Conservation (phyloP, 768 basidiomycete genomes). For the Neoboletus brunneissimus region DNA sequence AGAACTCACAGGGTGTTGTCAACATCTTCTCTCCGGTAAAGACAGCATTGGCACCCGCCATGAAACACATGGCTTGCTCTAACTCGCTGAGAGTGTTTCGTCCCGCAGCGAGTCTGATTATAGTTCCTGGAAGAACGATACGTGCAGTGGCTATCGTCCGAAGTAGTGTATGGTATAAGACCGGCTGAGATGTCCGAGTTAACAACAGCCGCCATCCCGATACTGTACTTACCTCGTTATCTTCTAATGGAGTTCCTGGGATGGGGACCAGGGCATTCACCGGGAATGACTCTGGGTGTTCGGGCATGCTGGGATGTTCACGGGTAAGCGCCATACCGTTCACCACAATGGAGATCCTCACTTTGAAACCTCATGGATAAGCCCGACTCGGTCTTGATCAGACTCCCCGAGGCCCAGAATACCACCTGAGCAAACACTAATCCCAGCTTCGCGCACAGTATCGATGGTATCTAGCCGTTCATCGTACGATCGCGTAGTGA, state of each 20-base stretch:
- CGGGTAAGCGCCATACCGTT: constrained; percentile 3
- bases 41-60: constrained; percentile 97
- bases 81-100: constrained; percentile 84
- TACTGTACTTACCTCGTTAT: constrained; percentile 64
- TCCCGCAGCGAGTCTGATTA: constrained; percentile 94
- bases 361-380: constrained; percentile 93
- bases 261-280: constrained; percentile 98
- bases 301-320: constrained; percentile 63
- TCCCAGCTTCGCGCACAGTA: constrained; percentile 91
- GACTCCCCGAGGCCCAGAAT: constrained; percentile 93
- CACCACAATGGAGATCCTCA: constrained; percentile 36
- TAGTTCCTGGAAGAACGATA: constrained; percentile 86
- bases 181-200: constrained; percentile 48
- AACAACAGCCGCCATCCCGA: constrained; percentile 1
- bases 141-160: constrained; percentile 95
- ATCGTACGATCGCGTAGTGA: constrained; percentile 92
- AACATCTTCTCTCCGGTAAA: constrained; percentile 99
- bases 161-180: constrained; percentile 78
- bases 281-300: constrained; percentile 98
- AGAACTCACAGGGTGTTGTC: constrained; percentile 85
- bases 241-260: constrained; percentile 87
- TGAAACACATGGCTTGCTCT: constrained; percentile 97
- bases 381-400: constrained; percentile 84
- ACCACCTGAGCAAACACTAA: constrained; percentile 96
- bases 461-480: constrained; percentile 87